Conservation (phyloP, 2,329 filamentous ascomycete species). For the Fusarium nematophilum region DNA sequence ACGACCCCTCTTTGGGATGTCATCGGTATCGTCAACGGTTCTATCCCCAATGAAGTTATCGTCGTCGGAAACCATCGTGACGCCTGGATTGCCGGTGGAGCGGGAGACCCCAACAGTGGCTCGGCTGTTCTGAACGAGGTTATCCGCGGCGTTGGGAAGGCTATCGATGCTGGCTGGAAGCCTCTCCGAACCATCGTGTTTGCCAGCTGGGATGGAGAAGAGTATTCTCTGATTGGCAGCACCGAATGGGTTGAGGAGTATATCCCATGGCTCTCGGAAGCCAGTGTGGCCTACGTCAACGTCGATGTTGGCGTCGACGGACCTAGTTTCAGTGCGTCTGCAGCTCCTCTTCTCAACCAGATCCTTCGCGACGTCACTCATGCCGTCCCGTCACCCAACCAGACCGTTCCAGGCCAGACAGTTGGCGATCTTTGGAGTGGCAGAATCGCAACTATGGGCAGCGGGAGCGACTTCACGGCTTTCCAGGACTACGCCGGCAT, state of each 20-base stretch:
- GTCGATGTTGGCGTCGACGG: slow-evolving; percentile 81
- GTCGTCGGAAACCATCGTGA: slow-evolving; percentile 94
- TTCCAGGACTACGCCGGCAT: slow-evolving; percentile 80
- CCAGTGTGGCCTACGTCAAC: slow-evolving; percentile 86
- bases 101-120: slow-evolving; percentile 84
- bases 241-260: slow-evolving; percentile 96
- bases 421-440: slow-evolving; percentile 76
- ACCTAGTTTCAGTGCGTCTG: slow-evolving; percentile 70
- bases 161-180: slow-evolving; percentile 68
- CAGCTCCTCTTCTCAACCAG: slow-evolving; percentile 81
- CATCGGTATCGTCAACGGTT: slow-evolving; percentile 91
- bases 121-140: slow-evolving; percentile 84
- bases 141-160: slow-evolving; percentile 78
- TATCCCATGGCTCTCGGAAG: slow-evolving; percentile 79
- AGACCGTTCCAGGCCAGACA: slow-evolving; percentile 77
- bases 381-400: slow-evolving; percentile 77
- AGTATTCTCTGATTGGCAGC: slow-evolving; percentile 86
- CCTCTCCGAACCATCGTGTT: slow-evolving; percentile 90
- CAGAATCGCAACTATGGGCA: slow-evolving; percentile 73
- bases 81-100: slow-evolving; percentile 89
- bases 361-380: slow-evolving; percentile 75
- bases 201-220: slow-evolving; percentile 84
- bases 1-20: slow-evolving; percentile 90
- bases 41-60: slow-evolving; percentile 84
- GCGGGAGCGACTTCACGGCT: slow-evolving; percentile 79